Percentiles rank a stretch among this genome's conserved stretches.
phyloP scores from a whole-genome alignment of 495 filamentous ascomycete species.

The Aspergillus sparsus region DNA sequence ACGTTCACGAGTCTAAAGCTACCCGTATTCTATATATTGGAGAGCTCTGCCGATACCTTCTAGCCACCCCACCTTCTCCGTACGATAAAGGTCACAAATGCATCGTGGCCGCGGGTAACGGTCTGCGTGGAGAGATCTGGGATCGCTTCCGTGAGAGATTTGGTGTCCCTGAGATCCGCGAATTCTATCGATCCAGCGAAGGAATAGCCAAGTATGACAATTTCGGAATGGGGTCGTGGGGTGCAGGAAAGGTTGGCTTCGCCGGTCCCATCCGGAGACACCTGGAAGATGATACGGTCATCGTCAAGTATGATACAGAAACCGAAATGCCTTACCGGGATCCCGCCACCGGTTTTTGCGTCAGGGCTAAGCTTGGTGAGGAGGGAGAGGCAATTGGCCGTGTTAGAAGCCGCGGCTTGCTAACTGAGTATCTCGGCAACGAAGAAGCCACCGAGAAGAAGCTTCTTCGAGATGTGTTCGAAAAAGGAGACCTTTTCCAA shows the following conservation, averaged over 20 bases:
- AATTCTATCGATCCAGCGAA: constrained; percentile 92
- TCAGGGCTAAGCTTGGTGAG: constrained; percentile 56
- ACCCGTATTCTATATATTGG: constrained; percentile 93
- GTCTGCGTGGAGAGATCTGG: constrained; percentile 91
- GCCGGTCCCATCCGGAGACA: constrained; percentile 62
- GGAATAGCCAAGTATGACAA: constrained; percentile 75
- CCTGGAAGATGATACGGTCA: constrained; percentile 52
- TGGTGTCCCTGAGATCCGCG: constrained; percentile 72
- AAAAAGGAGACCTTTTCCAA: constrained; percentile 82
- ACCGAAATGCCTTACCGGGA: constrained; percentile 71
- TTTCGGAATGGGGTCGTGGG: constrained; percentile 68
- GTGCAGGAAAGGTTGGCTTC: constrained; percentile 77
- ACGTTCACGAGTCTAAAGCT: constrained; percentile 71
- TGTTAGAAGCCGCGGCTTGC: constrained; percentile 62
- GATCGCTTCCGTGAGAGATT: constrained; percentile 82
- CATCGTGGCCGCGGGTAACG: constrained; percentile 81
- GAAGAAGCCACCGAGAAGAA: constrained; percentile 71
- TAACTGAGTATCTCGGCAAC: constrained; percentile 84
- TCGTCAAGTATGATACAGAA: constrained; percentile 73
- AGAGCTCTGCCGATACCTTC: constrained; percentile 88
- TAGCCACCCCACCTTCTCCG: constrained; percentile 69
- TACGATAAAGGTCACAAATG: constrained; percentile 75
- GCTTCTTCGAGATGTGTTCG: constrained; percentile 74
- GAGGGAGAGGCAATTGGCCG: constrained; percentile 80
- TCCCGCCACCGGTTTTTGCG: constrained; percentile 70